A percentile compares a stretch with the other conserved stretches of the same genome.
Evolutionary conservation across 164 flowering plant species (phyloP).

Genomic region (Malania oleifera): DNA sequence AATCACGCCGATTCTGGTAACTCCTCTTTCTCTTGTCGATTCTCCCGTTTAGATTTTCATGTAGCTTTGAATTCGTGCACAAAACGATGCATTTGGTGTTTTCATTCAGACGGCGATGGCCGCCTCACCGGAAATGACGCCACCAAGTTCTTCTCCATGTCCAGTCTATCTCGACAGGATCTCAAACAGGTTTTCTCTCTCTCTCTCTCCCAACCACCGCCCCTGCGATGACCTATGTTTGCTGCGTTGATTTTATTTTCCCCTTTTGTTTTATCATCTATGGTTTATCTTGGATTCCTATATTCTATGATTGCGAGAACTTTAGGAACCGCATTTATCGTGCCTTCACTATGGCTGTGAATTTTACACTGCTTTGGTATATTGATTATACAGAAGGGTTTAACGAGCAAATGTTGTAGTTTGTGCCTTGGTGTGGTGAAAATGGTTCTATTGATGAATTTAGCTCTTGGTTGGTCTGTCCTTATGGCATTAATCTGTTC

Average conservation of each 20-base stretch:
- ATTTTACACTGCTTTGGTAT: no score
- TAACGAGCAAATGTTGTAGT: no score
- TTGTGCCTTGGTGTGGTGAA: no score
- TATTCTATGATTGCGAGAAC: background rate
- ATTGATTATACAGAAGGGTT: no score
- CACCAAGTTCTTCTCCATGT: constrained; percentile 75
- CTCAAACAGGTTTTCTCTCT: constrained; percentile 68
- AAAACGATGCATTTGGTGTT: background rate
- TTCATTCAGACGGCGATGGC: constrained; percentile 71
- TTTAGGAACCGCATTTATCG: no score
- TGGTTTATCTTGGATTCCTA: background rate
- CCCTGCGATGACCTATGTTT: no score
- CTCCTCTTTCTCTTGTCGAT: background rate
- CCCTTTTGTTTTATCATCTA: background rate
- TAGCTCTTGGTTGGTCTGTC: no score
- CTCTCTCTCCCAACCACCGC: no score
- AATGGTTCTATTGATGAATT: no score
- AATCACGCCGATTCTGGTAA: constrained; percentile 75
- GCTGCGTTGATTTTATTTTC: no score
- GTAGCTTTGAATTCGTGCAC: background rate
- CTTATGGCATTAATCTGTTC: no score
- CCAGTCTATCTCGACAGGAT: constrained; percentile 72
- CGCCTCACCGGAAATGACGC: constrained; percentile 85
- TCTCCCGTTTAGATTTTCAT: background rate
- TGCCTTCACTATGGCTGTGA: no score